phyloP scores from a whole-genome alignment of 2,329 filamentous ascomycete genomes.

The Colletotrichum tanaceti region DNA sequence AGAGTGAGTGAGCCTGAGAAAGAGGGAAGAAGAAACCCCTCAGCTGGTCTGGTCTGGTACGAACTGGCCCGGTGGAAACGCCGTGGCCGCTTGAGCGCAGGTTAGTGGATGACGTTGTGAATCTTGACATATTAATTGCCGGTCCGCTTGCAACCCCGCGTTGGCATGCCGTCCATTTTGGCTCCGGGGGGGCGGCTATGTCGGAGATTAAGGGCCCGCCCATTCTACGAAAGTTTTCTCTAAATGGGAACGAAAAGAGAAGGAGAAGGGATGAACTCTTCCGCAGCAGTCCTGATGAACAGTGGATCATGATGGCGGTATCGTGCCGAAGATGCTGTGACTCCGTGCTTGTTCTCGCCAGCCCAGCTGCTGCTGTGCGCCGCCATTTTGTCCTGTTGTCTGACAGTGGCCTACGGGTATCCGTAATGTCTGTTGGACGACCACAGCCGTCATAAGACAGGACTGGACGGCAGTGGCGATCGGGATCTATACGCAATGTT shows the following conservation, averaged over 20 bases:
- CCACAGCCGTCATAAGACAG: background rate
- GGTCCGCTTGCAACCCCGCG: conserved; percentile 34
- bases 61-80: background rate
- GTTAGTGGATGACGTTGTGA: conserved; percentile 25
- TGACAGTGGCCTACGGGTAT: background rate
- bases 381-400: background rate
- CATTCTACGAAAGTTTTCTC: background rate
- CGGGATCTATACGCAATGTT: too few species aligned
- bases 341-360: background rate
- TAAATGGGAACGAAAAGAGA: background rate
- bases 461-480: background rate
- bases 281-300: background rate
- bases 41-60: background rate
- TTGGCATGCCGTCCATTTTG: conserved; percentile 25
- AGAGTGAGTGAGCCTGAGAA: too few species aligned
- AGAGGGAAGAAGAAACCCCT: too few species aligned
- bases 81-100: background rate
- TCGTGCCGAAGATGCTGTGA: background rate
- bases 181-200: background rate
- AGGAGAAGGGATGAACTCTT: conserved; percentile 2
- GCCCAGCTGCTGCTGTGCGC: background rate
- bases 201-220: conserved; percentile 8
- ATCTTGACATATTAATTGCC: conserved; percentile 14
- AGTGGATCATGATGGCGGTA: background rate
- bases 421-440: background rate